phyloP scores from a whole-genome alignment of 441 rosid species.

The Syzygium malaccense region DNA sequence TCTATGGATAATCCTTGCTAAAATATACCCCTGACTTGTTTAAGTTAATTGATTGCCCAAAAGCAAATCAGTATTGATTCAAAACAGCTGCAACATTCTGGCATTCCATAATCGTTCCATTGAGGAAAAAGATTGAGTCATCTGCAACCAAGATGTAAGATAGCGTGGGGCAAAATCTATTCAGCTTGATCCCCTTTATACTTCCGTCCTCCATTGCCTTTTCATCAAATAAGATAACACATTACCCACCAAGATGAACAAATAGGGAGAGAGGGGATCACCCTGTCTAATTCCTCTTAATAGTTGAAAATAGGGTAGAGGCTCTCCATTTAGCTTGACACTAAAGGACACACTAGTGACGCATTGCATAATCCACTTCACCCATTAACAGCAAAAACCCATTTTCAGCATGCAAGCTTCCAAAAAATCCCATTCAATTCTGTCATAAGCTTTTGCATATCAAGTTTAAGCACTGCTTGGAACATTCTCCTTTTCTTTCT shows the following conservation, averaged over 20 bases:
- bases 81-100: too few species aligned
- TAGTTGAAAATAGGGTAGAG: not conserved
- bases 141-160: too few species aligned
- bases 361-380: not conserved
- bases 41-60: too few species aligned
- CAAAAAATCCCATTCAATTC: not conserved
- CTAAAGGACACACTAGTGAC: not conserved
- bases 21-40: too few species aligned
- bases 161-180: too few species aligned
- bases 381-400: not conserved
- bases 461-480: not conserved
- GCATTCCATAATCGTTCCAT: too few species aligned
- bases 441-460: not conserved
- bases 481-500: not conserved
- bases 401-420: not conserved
- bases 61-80: too few species aligned
- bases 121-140: too few species aligned
- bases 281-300: not conserved
- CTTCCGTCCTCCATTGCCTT: too few species aligned
- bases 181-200: too few species aligned
- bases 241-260: not conserved
- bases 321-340: not conserved
- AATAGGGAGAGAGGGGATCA: not conserved
- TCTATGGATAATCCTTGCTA: too few species aligned
- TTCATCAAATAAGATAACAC: not conserved